Evolutionary conservation across 495 filamentous ascomycete genomes (phyloP).

Genomic region (Cercophora scortea): DNA sequence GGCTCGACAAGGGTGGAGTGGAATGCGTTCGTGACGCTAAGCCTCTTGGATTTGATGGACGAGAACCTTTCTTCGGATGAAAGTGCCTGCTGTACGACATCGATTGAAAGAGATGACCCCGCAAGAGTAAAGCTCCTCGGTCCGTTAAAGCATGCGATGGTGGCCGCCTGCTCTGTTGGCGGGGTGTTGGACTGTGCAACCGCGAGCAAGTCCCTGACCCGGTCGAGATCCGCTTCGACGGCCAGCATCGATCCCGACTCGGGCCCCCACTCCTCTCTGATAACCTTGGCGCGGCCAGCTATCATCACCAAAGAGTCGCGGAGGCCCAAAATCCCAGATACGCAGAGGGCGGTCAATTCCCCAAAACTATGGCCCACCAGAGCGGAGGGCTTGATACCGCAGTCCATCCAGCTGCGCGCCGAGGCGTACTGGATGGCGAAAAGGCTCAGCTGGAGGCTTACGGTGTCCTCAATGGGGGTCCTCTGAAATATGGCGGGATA

Average conservation of each 20-base stretch:
- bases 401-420: constrained; percentile 44
- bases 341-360: constrained; percentile 40
- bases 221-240: constrained; percentile 28
- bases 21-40: constrained; percentile 39
- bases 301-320: constrained; percentile 33
- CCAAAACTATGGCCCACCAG: constrained; percentile 50
- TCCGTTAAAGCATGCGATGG: constrained; percentile 48
- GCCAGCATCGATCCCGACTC: constrained; percentile 42
- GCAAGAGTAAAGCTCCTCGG: constrained; percentile 38
- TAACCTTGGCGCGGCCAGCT: constrained; percentile 28
- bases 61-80: background rate
- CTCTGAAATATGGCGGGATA: constrained; percentile 42
- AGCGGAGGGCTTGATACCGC: constrained; percentile 27
- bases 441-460: constrained; percentile 41
- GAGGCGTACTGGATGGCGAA: constrained; percentile 44
- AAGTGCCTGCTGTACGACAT: constrained; percentile 7
- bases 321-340: constrained; percentile 30
- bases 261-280: constrained; percentile 26
- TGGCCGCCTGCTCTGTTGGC: background rate
- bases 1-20: constrained; percentile 33
- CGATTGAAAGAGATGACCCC: constrained; percentile 28
- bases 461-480: constrained; percentile 28
- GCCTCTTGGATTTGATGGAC: constrained; percentile 22
- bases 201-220: constrained; percentile 4
- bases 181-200: background rate